phyloP scores from a whole-genome alignment of 2,329 filamentous ascomycete genomes.

The Diplodia corticola region DNA sequence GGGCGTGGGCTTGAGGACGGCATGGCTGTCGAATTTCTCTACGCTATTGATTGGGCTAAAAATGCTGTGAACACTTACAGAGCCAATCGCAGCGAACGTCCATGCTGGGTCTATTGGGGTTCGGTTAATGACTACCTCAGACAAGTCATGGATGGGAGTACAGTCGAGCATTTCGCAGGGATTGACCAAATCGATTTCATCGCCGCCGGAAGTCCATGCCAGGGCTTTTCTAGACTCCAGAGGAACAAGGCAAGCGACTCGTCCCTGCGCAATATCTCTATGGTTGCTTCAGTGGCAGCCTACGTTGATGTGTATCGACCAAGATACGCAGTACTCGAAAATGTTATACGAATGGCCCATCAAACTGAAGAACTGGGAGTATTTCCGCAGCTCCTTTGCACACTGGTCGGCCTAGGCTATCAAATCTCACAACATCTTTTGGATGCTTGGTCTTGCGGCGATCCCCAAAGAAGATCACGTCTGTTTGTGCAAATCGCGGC shows the following conservation, averaged over 20 bases:
- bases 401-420: slow-evolving; percentile 74
- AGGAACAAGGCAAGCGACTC: slow-evolving; percentile 52
- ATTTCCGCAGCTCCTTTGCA: slow-evolving; percentile 71
- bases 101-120: slow-evolving; percentile 62
- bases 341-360: slow-evolving; percentile 67
- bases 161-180: slow-evolving; percentile 53
- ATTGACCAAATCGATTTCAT: slow-evolving; percentile 69
- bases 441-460: slow-evolving; percentile 69
- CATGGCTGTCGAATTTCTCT: slow-evolving; percentile 63
- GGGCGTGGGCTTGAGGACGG: slow-evolving; percentile 75
- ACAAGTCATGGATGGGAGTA: slow-evolving; percentile 54
- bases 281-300: slow-evolving; percentile 74
- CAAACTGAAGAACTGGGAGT: slow-evolving; percentile 59
- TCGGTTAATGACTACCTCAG: slow-evolving; percentile 70
- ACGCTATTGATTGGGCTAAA: slow-evolving; percentile 66
- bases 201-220: slow-evolving; percentile 73
- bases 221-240: slow-evolving; percentile 71
- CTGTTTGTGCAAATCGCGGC: slow-evolving; percentile 73
- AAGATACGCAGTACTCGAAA: slow-evolving; percentile 74
- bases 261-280: slow-evolving; percentile 70
- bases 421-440: slow-evolving; percentile 68
- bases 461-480: slow-evolving; percentile 64
- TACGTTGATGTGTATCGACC: slow-evolving; percentile 75
- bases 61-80: slow-evolving; percentile 71
- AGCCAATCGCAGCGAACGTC: slow-evolving; percentile 58